A percentile compares a stretch with the other conserved stretches of the same genome.
phyloP scores from a whole-genome alignment of 495 filamentous ascomycete species.

The Usnea hakonensis region DNA sequence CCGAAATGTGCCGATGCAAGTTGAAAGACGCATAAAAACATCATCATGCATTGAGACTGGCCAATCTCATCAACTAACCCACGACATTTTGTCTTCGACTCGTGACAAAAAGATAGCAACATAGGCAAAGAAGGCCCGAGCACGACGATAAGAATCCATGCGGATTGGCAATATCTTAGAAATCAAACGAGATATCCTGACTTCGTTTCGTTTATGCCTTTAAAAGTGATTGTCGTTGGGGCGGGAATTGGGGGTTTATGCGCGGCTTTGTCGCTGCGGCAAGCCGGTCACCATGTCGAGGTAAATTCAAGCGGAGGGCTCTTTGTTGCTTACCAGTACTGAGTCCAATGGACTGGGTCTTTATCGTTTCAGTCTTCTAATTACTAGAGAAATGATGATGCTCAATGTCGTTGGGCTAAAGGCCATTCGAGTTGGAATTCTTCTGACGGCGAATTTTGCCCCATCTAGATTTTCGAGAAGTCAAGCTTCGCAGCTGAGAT shows the following conservation, averaged over 20 bases:
- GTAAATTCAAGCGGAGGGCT: not conserved
- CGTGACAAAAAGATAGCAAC: too few species aligned
- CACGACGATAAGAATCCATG: too few species aligned
- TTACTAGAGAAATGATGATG: not conserved
- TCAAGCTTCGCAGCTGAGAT: conserved; percentile 46
- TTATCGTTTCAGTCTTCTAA: not conserved
- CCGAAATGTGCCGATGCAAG: not conserved
- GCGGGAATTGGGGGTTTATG: not conserved
- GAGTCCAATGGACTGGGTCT: not conserved
- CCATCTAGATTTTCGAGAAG: conserved; percentile 41
- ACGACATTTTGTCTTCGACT: not conserved
- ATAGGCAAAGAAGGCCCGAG: too few species aligned
- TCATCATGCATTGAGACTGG: not conserved
- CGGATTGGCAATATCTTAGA: too few species aligned
- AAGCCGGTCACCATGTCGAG: not conserved
- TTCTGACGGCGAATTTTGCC: not conserved
- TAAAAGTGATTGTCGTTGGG: not conserved
- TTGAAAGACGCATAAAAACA: not conserved
- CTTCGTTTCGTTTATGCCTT: not conserved
- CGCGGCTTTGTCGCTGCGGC: not conserved
- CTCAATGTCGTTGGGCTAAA: not conserved
- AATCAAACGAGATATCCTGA: not conserved
- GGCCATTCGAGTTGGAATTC: not conserved
- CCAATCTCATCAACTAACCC: not conserved
- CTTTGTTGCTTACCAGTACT: not conserved